Base-by-base conservation (phyloP, 148 eudicot genomes). In the Vaccinium vitisidaea region DNA sequence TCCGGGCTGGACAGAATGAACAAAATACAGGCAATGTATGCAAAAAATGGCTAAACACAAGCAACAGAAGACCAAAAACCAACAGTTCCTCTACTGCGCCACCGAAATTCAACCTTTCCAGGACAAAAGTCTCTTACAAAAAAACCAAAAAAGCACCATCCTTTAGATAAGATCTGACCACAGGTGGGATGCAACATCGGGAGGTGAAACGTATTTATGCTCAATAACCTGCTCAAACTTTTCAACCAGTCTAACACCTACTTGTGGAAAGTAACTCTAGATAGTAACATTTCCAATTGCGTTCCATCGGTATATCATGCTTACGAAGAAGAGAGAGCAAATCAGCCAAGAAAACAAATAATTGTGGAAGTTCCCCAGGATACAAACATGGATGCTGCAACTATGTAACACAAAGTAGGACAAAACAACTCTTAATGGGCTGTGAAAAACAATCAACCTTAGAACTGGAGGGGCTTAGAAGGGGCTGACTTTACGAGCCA, bases 401-500 rank as follows among this genome's bases (percentile, higher is more conserved):
- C 43, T 50, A 77, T 50, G 55, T n/a, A 23, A 25, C 25, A 25
- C 58, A 23, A 52, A 77, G 27, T 50, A 52, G 80, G 59, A 52
- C 39, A 25, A 23, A 23, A 52, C 36, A 52, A 23, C 59, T 5
- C 36, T 49, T 14, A 23, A 77, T 77, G 80, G 56, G 30, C 32
- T 49, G 79, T 19, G 54, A 10, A 21, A 48, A 43, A 43, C 46
- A 21, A 43, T 58, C 46, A 61, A 59, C 48, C 11, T 9, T 70
- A 16, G 2, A 76, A 82, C 55, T 8, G 54, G 25, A 49, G 48
- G 23, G 70, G 82, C 83, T 87, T 95, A 97, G 83, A 97, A 97
- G 65, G 98, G 99, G 88, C 99, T 97, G 65, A 95, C 91, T 76
- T 67, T 81, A 23, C 90, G 90, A 77, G 99, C 98, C 85, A 93